Evolutionary conservation across 2,329 filamentous ascomycete genomes (phyloP), one percentile per base, ranked within the genome.

Genomic region (Cladophialophora carrionii): DNA sequence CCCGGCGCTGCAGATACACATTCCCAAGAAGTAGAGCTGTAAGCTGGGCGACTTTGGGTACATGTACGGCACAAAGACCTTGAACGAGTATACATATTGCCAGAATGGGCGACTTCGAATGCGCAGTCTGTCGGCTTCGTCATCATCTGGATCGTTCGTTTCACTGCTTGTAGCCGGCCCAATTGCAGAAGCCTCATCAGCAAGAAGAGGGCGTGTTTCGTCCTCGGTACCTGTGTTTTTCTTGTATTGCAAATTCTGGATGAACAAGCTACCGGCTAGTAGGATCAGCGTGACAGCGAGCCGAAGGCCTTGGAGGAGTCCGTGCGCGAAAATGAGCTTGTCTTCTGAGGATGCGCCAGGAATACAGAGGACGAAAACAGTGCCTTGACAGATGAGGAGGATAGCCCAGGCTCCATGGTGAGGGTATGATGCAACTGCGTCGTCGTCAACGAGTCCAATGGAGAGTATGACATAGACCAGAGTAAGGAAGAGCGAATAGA

Each of bases 41-140:
- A 95, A 83, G 14, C 78, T 76, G 60, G 81, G 83, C 72, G 89
- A 84, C 58, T 86, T 83, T 0, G 92, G 92, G 86, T 90, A 93
- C 22, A 96, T 81, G 73, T 92, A 90, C 0, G 90, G 91, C 31
- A 93, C 80, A 74, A 96, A 89, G 41, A 94, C 70, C 79, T 82
- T 81, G 77, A 92, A 96, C 5, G 88, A 86, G 73, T 89, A 91
- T 31, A 88, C 81, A 72, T 95, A 95, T 51, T 86, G 85, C 70
- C 90, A 83, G 90, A 54, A 52, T 48, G 65, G 63, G 10, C 69
- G 63, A 31, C 64, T 62, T 29, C 63, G 62, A 24, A 71, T 62
- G 29, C 64, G 61, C 24, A 62, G 55, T 54, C 65, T 43, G 43
- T 83, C n/a, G 92, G 81, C 2, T 88, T 85, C 76, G 62, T 78